phyloP scores from a whole-genome alignment of 2,329 filamentous ascomycete genomes.

The Botrytis pseudocinerea region DNA sequence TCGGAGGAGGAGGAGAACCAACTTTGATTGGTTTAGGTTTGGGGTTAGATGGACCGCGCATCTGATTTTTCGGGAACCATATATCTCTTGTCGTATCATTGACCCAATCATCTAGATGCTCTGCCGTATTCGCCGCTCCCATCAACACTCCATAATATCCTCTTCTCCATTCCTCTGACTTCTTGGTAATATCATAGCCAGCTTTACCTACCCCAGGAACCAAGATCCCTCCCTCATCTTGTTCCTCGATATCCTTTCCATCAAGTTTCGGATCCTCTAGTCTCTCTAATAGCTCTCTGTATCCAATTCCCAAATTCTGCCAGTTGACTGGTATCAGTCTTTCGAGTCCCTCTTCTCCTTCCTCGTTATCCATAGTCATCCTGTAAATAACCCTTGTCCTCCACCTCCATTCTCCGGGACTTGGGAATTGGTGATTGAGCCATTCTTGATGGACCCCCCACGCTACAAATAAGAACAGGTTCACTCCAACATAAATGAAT shows the following conservation, averaged over 20 bases:
- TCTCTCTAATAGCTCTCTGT: slow-evolving; percentile 59
- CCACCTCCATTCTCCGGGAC: slow-evolving; percentile 79
- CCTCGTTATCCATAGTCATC: slow-evolving; percentile 45
- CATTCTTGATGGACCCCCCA: slow-evolving; percentile 71
- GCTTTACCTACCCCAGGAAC: slow-evolving; percentile 57
- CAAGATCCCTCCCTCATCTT: slow-evolving; percentile 54
- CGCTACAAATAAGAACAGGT: slow-evolving; percentile 60
- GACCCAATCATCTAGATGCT: slow-evolving; percentile 79
- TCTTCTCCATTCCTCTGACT: slow-evolving; percentile 79
- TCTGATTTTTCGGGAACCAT: slow-evolving; percentile 69
- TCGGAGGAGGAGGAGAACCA: slow-evolving; percentile 62
- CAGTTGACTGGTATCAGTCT: slow-evolving; percentile 53
- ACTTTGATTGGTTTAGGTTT: slow-evolving; percentile 71
- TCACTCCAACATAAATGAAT: slow-evolving; percentile 64
- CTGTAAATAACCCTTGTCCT: slow-evolving; percentile 68
- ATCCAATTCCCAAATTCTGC: slow-evolving; percentile 62
- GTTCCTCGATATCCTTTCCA: slow-evolving; percentile 59
- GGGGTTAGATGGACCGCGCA: slow-evolving; percentile 83
- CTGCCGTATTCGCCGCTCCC: slow-evolving; percentile 71
- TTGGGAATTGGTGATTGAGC: slow-evolving; percentile 74
- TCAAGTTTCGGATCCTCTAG: slow-evolving; percentile 70
- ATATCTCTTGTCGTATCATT: slow-evolving; percentile 65
- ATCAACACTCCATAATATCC: slow-evolving; percentile 85
- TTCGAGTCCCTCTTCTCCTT: slow-evolving; percentile 25
- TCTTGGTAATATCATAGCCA: slow-evolving; percentile 46